Evolutionary conservation across 805 yeast species (phyloP), one percentile per base, ranked within the genome.

Genomic region (Kluyveromyces aestuarii): DNA sequence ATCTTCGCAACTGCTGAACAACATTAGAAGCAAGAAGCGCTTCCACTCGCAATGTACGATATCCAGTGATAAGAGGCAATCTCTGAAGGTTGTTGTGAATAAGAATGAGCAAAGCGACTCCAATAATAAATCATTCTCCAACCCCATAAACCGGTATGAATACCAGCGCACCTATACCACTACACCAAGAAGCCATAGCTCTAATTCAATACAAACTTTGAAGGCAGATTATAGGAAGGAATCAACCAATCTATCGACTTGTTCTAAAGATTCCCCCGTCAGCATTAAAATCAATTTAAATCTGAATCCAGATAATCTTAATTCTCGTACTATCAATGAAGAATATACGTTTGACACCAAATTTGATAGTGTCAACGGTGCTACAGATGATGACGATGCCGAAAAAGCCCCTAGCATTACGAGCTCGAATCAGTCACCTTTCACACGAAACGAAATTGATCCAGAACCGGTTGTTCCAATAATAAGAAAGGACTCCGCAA

Each of bases 71-170:
- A 27, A 41, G n/a, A 27, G 16, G 4, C 30, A 21, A 13, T 11
- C 30, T 8, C 17, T 18, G 35, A 25, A 18, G n/a, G 21, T 25
- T 25, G 37, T 25, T 25, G 17, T 41, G 6, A 41, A 25, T 17
- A 45, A 37, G 18, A 37, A n/a, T 9, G 18, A 9, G 19, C 16
- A 18, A 2, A 33, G 42, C 6, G 45, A 43, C n/a, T 45, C 43
- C 6, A 45, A 21, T 33, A 9, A 27, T n/a, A 46, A 40, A 13
- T 48, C 40, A 30, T 33, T 13, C 33, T 40, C 46, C 37, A 57
- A 54, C 40, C 61, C 61, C 6, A 55, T 57, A 37, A 47, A 44
- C 41, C 55, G 51, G 39, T 57, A 53, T 39, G 59, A 55, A 40
- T 46, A 52, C 21, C 46, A 45, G n/a, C 44, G 56, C 45, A 57